Evolutionary conservation across 495 filamentous ascomycete genomes (phyloP), one percentile per base, ranked within the genome.

Genomic region (Parathielavia hyrcaniae): DNA sequence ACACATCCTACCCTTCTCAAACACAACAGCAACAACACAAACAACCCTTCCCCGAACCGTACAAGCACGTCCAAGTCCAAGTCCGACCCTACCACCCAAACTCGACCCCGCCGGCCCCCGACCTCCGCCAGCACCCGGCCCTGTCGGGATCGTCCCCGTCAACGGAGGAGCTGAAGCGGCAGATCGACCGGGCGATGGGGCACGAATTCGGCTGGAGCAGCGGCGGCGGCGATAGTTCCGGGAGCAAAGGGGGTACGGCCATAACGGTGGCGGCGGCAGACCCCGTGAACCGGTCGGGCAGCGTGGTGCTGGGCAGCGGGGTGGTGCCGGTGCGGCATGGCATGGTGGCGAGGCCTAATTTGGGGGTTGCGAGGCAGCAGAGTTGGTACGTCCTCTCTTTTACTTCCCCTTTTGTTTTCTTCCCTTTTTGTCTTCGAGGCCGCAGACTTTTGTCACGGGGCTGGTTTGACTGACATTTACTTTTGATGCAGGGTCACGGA

Each of bases 161-260:
- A 10, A 23, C 36, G 12, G 34, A 19, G 4, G 47, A 13, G 0
- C 50, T 70, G 3, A 71, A 72, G 17, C 30, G 43, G 17, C 66
- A 74, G 36, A 60, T 75, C 19, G 69, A 73, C 23, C 64, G 62
- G 36, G 69, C 69, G 1, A 50, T 77, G 12, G 68, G 69, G 8
- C 63, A 62, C 38, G 76, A 75, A 53, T 74, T 76, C 44, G 74
- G 75, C 3, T 78, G 75, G 68, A 46, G 44, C 20, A 39, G 30
- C 30, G 14, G 38, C 44, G 20, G 48, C 19, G 35, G 36, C 14
- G 14, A 43, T 20, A 32, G 52, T 19, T 1, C 35, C 10, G 30
- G 19, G 26, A 17, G 34, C 20, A 43, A 19, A 2, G 6, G 6
- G 2, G 26, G 26, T 6, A 30, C 26, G 26, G 6, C n/a, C n/a